These are phyloP conservation scores for Suillus paluster DNA, from an alignment of 768 basidiomycete species.

Conservation along the genomic window DNA sequence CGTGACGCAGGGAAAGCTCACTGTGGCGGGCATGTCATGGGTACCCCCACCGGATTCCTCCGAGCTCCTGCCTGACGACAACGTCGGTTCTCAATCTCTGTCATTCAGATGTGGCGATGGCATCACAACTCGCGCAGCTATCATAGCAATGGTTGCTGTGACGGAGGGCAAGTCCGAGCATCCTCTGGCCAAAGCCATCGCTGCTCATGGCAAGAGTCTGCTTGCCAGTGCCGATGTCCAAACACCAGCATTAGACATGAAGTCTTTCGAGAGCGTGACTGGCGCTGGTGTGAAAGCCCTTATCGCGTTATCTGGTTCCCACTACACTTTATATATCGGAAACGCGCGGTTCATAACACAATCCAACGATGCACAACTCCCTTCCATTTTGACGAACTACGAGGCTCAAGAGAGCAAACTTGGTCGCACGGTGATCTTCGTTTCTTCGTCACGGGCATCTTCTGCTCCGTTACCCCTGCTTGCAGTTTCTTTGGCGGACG, in stretches of 20 bases:
- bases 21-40: constrained; percentile 81
- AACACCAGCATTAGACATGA: constrained; percentile 58
- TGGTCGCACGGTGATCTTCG: constrained; percentile 88
- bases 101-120: constrained; percentile 58
- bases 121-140: constrained; percentile 55
- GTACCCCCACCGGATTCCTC: constrained; percentile 44
- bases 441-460: constrained; percentile 58
- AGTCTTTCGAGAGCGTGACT: constrained; percentile 84
- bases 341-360: constrained; percentile 72
- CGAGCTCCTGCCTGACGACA: constrained; percentile 25
- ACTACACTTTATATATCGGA: constrained; percentile 72
- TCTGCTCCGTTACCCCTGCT: constrained; percentile 62
- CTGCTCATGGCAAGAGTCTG: constrained; percentile 74
- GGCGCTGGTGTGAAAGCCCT: constrained; percentile 86
- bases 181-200: constrained; percentile 93
- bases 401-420: constrained; percentile 68
- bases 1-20: constrained; percentile 92
- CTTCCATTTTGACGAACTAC: constrained; percentile 64
- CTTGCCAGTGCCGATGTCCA: constrained; percentile 46
- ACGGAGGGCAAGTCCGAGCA: constrained; percentile 95
- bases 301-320: constrained; percentile 56
- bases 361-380: constrained; percentile 55
- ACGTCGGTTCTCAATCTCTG: constrained; percentile 17
- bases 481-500: constrained; percentile 85
- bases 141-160: constrained; percentile 82